Conservation (phyloP, 495 filamentous ascomycete species). For the Xylaria telfairii region DNA sequence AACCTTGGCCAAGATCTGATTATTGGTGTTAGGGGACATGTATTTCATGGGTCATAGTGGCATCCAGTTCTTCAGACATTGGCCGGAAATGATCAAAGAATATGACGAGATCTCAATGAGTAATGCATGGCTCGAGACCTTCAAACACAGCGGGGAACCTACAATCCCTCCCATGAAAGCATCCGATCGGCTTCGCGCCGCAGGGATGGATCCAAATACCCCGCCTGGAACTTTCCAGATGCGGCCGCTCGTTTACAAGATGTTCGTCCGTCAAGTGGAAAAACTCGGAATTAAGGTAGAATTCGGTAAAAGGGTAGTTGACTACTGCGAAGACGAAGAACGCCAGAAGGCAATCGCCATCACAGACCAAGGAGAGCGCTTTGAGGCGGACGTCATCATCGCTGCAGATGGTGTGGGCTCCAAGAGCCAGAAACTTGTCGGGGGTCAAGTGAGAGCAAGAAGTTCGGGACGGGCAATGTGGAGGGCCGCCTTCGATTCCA, state of each 20-base stretch:
- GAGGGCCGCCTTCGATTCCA: constrained; percentile 52
- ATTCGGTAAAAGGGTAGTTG: constrained; percentile 56
- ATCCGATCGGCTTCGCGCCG: constrained; percentile 47
- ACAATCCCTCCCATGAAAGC: constrained; percentile 49
- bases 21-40: constrained; percentile 53
- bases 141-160: constrained; percentile 59
- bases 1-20: not conserved
- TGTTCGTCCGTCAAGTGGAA: constrained; percentile 60
- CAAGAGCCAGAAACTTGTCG: constrained; percentile 55
- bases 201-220: constrained; percentile 44
- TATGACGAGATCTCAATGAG: constrained; percentile 53
- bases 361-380: constrained; percentile 55
- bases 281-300: constrained; percentile 58
- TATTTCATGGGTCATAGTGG: constrained; percentile 60
- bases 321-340: constrained; percentile 57
- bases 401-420: constrained; percentile 66
- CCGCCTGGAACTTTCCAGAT: constrained; percentile 51
- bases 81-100: constrained; percentile 60
- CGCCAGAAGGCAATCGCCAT: constrained; percentile 50
- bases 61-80: constrained; percentile 59
- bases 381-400: constrained; percentile 62
- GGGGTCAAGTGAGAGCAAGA: constrained; percentile 56
- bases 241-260: constrained; percentile 61
- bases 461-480: constrained; percentile 60
- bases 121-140: constrained; percentile 57